Percentiles rank a stretch among this genome's conserved stretches.
phyloP scores from a whole-genome alignment of 495 filamentous ascomycete genomes.

The Hyaloscypha hepaticicola region DNA sequence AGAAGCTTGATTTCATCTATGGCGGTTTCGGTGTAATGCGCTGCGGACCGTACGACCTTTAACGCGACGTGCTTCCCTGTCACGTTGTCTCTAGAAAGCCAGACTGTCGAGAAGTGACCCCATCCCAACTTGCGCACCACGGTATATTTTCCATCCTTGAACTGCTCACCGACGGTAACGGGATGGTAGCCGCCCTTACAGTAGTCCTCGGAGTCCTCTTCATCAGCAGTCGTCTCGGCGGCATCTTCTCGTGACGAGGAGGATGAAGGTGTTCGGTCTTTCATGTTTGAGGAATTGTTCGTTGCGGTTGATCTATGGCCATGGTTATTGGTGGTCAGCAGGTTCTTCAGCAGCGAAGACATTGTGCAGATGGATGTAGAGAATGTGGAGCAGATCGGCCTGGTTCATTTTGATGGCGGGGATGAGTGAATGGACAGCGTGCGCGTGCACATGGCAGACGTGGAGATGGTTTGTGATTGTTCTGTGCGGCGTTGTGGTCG shows the following conservation, averaged over 20 bases:
- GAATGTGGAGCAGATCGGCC: conserved; percentile 6
- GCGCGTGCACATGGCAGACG: not conserved
- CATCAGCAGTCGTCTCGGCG: conserved; percentile 90
- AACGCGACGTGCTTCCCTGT: conserved; percentile 93
- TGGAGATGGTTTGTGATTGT: conserved; percentile 7
- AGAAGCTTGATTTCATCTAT: conserved; percentile 98
- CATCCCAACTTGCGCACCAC: conserved; percentile 96
- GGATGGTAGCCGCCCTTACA: conserved; percentile 99
- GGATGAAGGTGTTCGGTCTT: conserved; percentile 77
- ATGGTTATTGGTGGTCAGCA: conserved; percentile 31
- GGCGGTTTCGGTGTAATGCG: conserved; percentile 98
- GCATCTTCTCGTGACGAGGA: conserved; percentile 75
- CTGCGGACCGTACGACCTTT: conserved; percentile 95
- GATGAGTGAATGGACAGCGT: not conserved
- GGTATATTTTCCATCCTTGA: conserved; percentile 96
- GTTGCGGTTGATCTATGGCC: conserved; percentile 36
- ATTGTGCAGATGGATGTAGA: conserved; percentile 20
- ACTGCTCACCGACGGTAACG: conserved; percentile 87
- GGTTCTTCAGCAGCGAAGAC: conserved; percentile 30
- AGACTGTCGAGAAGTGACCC: conserved; percentile 99
- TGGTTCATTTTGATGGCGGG: conserved; percentile 17
- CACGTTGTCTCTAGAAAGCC: conserved; percentile 90
- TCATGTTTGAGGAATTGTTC: conserved; percentile 24
- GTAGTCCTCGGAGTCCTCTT: conserved; percentile 98
- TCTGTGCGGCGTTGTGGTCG: not conserved